Percentiles rank a stretch among this genome's conserved stretches.
Evolutionary conservation across 768 basidiomycete genomes (phyloP).

Genomic region (Dacryopinax primogenitus): DNA sequence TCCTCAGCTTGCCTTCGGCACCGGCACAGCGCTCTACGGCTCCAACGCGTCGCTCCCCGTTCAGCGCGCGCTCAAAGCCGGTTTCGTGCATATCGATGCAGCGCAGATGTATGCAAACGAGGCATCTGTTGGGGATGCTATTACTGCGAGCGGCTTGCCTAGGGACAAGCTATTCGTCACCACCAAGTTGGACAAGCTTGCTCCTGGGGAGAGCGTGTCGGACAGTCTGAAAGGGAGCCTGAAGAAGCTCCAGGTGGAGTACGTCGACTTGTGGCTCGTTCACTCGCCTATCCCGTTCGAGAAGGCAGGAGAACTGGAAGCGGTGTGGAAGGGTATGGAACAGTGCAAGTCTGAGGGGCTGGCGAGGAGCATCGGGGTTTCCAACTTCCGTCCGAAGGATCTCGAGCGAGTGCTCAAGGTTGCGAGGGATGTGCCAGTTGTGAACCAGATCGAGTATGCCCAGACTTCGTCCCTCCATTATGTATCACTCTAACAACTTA

Average conservation of each 20-base stretch:
- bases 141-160: constrained; percentile 20
- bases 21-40: constrained; percentile 12
- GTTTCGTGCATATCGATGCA: constrained; percentile 51
- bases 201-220: constrained; percentile 36
- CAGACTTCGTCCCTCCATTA: neutral
- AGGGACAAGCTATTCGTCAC: constrained; percentile 41
- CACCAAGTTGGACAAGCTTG: constrained; percentile 36
- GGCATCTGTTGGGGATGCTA: constrained; percentile 38
- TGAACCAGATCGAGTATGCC: constrained; percentile 46
- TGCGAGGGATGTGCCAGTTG: constrained; percentile 60
- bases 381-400: constrained; percentile 58
- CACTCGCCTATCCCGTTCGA: constrained; percentile 32
- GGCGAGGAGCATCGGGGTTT: constrained; percentile 48
- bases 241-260: constrained; percentile 39
- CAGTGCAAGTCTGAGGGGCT: constrained; percentile 37
- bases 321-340: constrained; percentile 52
- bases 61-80: constrained; percentile 41
- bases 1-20: constrained; percentile 8
- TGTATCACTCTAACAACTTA: too few relatives aligned
- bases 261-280: constrained; percentile 53
- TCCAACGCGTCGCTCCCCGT: constrained; percentile 9
- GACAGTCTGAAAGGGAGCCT: constrained; percentile 42
- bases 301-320: constrained; percentile 31
- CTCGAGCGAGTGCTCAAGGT: constrained; percentile 57
- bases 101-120: constrained; percentile 51